Percentiles rank a stretch among this genome's conserved stretches.
These are phyloP conservation scores for Euphorbia celastroides DNA, from an alignment of 441 rosid species.

Conservation along the genomic window DNA sequence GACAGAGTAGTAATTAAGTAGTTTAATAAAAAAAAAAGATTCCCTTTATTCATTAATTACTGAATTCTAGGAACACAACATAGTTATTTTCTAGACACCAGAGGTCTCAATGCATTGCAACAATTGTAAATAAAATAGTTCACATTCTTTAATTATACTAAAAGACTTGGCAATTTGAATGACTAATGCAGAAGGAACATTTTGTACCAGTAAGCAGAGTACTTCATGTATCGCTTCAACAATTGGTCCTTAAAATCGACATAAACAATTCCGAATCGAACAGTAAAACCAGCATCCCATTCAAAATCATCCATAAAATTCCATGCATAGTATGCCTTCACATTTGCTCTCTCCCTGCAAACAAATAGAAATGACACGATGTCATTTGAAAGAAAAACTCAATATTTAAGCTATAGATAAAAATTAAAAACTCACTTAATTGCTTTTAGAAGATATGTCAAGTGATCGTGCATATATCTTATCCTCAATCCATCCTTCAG, in stretches of 20 bases:
- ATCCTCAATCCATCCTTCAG: slow-evolving; percentile 25
- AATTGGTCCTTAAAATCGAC: slow-evolving; percentile 35
- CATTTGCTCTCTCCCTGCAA: slow-evolving; percentile 37
- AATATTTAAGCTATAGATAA: no score
- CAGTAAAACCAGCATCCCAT: slow-evolving; percentile 41
- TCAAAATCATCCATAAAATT: slow-evolving; percentile 43
- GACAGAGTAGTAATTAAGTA: no score
- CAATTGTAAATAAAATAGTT: no score
- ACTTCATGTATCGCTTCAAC: slow-evolving; percentile 39
- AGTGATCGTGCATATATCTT: slow-evolving; percentile 20
- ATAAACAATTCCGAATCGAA: slow-evolving; percentile 44
- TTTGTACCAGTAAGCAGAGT: slow-evolving; percentile 44
- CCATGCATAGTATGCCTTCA: slow-evolving; percentile 45
- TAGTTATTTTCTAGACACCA: no score
- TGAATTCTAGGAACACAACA: no score
- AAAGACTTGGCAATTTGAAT: no score
- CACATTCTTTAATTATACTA: no score
- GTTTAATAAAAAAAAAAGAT: no score
- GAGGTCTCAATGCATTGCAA: no score
- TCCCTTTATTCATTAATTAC: no score
- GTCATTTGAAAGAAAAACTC: no score
- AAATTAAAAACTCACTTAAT: slow-evolving; percentile 24
- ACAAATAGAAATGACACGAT: no score
- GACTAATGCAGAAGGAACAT: slow-evolving; percentile 28
- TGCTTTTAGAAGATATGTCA: slow-evolving; percentile 23